phyloP scores from a whole-genome alignment of 176 grass and related monocot genomes.

The Phyllostachys edulis region DNA sequence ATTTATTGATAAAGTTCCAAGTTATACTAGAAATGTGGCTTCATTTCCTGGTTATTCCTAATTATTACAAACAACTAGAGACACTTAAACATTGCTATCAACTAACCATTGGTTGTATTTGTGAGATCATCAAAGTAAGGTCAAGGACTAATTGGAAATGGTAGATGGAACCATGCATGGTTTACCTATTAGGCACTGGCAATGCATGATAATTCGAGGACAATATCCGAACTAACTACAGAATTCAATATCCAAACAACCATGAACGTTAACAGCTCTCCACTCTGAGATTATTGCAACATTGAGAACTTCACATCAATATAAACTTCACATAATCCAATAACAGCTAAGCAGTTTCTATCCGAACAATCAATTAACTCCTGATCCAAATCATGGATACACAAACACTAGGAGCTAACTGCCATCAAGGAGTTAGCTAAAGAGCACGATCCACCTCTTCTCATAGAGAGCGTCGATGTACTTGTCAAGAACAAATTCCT shows the following conservation, averaged over 20 bases:
- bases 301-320: not conserved
- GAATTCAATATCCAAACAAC: not conserved
- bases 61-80: not conserved
- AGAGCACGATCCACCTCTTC: conserved; percentile 61
- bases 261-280: too few relatives aligned
- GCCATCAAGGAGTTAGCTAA: not conserved
- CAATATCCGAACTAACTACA: not conserved
- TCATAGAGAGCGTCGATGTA: conserved; percentile 63
- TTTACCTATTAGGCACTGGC: not conserved
- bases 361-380: not conserved
- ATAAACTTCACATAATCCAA: not conserved
- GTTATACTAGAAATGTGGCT: not conserved
- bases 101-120: not conserved
- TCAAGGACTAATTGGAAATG: not conserved
- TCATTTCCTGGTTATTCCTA: not conserved
- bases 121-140: not conserved
- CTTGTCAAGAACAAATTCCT: conserved; percentile 63
- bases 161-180: not conserved
- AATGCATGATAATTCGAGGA: not conserved
- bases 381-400: not conserved
- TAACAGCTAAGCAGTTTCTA: not conserved
- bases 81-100: not conserved
- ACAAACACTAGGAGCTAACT: not conserved
- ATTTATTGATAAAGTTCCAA: not conserved
- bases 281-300: not conserved